Conservation (phyloP, 495 filamentous ascomycete species). For the Penicillium desertorum region DNA sequence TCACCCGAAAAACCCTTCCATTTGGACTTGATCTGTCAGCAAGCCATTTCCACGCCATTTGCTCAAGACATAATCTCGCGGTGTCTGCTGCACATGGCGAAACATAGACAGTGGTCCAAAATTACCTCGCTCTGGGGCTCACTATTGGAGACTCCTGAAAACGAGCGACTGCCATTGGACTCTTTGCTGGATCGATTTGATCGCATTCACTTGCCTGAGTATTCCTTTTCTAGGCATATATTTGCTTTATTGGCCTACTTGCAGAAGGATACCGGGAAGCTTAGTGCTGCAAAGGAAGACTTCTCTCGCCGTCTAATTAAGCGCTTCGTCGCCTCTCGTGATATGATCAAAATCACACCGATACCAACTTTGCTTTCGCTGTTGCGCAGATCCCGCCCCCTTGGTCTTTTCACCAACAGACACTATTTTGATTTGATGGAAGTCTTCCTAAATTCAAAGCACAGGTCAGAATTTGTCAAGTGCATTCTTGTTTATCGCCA, state of each 20-base stretch:
- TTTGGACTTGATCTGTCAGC: constrained; percentile 30
- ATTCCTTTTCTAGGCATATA: not conserved
- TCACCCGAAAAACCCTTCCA: constrained; percentile 12
- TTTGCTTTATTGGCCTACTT: not conserved
- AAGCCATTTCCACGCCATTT: constrained; percentile 28
- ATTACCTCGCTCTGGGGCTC: constrained; percentile 10
- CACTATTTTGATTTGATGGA: constrained; percentile 35
- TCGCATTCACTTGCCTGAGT: not conserved
- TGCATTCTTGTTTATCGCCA: constrained; percentile 44
- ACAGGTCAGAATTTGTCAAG: constrained; percentile 27
- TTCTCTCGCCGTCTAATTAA: constrained; percentile 1
- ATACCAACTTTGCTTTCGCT: constrained; percentile 30
- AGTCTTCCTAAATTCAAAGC: constrained; percentile 25
- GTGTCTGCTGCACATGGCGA: constrained; percentile 37
- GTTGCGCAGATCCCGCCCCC: constrained; percentile 23
- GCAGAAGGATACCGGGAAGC: not conserved
- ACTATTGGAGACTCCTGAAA: not conserved
- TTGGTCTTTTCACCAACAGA: constrained; percentile 21
- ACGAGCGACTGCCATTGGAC: not conserved
- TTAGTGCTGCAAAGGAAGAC: not conserved
- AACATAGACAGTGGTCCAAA: constrained; percentile 36
- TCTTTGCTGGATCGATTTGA: not conserved
- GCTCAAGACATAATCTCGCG: constrained; percentile 20
- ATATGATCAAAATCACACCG: constrained; percentile 8
- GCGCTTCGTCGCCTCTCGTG: not conserved